Percentiles rank a stretch among this genome's conserved stretches.
Evolutionary conservation across 1,139 yeast genomes (phyloP).

Genomic region (Taiozyma sp.): DNA sequence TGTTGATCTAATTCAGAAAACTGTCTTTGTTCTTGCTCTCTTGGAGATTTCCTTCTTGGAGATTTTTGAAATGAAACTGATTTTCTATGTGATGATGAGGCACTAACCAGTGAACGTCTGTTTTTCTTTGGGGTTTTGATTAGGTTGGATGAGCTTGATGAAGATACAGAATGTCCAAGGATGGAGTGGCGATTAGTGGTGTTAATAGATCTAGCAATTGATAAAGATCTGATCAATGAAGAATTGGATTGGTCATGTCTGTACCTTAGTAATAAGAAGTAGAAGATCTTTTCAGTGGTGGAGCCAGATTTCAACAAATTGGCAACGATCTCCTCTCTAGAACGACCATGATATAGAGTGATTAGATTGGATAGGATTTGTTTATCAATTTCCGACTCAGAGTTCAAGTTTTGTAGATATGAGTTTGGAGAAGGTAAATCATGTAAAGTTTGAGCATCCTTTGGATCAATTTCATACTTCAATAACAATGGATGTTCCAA

Average conservation of each 20-base stretch:
- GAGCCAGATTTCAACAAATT: conserved; percentile 53
- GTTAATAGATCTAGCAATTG: conserved; percentile 25
- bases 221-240: conserved; percentile 23
- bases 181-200: conserved; percentile 6
- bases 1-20: conserved; percentile 19
- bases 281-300: conserved; percentile 72
- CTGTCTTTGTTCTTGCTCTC: conserved; percentile 7
- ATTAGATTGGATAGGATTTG: conserved; percentile 65
- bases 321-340: conserved; percentile 48
- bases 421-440: conserved; percentile 64
- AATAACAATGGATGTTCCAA: conserved; percentile 69
- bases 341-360: conserved; percentile 71
- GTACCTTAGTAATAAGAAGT: conserved; percentile 49
- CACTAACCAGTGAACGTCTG: conserved; percentile 49
- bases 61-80: conserved; percentile 49
- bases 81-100: conserved; percentile 48
- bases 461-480: conserved; percentile 44
- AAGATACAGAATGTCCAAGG: not conserved
- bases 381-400: conserved; percentile 48
- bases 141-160: conserved; percentile 2
- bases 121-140: conserved; percentile 36
- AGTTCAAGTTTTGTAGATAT: conserved; percentile 45
- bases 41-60: conserved; percentile 22
- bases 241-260: conserved; percentile 32
- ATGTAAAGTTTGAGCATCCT: conserved; percentile 37